These are phyloP conservation scores for Russula emetica DNA, from an alignment of 768 basidiomycete genomes.

Conservation along the genomic window DNA sequence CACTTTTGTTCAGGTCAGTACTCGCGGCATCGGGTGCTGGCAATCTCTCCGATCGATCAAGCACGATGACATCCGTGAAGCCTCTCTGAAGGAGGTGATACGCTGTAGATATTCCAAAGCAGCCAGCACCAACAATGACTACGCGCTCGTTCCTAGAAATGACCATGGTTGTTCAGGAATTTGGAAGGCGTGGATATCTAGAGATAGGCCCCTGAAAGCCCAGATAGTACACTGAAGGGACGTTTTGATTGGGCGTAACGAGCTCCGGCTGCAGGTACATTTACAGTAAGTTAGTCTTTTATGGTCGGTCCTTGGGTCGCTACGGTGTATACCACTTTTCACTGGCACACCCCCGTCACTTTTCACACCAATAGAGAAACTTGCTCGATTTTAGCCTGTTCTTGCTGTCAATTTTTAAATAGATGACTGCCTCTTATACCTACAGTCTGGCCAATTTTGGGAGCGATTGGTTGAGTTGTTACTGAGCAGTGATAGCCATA, in stretches of 20 bases:
- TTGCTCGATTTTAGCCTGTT: no score
- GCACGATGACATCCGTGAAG: conserved; percentile 63
- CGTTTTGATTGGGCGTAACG: not conserved
- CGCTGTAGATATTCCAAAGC: conserved; percentile 86
- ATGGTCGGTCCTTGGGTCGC: no score
- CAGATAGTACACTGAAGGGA: not conserved
- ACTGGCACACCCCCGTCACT: no score
- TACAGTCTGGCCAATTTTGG: no score
- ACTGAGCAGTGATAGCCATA: no score
- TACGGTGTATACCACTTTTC: no score
- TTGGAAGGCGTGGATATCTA: not conserved
- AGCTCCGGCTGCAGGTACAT: not conserved
- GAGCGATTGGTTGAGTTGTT: no score
- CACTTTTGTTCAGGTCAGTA: conserved; percentile 48
- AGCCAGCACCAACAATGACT: conserved; percentile 76
- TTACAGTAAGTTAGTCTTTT: not conserved
- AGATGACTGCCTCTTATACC: no score
- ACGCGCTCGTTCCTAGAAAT: conserved; percentile 36
- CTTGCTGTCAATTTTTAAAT: no score
- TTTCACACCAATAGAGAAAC: no score
- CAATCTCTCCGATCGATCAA: conserved; percentile 63
- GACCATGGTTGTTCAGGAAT: not conserved
- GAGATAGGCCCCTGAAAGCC: not conserved
- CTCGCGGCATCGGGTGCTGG: conserved; percentile 83
- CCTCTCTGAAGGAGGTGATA: conserved; percentile 68